Evolutionary conservation across 2,329 filamentous ascomycete genomes (phyloP).

Genomic region (Fusarium mangiferae): DNA sequence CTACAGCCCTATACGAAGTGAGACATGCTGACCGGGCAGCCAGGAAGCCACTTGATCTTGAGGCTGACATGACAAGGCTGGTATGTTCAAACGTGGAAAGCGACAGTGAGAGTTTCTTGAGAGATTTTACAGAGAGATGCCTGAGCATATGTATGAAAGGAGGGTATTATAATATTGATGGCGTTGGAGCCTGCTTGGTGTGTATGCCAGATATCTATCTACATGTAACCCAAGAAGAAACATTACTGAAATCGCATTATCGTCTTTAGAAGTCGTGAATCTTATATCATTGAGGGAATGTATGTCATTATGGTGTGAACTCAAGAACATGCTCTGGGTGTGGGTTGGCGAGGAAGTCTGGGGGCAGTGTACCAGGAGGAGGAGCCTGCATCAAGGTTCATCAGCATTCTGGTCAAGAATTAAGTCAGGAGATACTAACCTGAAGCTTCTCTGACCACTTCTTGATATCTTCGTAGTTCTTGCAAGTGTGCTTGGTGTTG

Average conservation of each 20-base stretch:
- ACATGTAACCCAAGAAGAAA: background rate
- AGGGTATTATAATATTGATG: background rate
- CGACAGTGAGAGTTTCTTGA: too few species aligned
- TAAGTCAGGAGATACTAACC: constrained; percentile 33
- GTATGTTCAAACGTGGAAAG: fast-evolving
- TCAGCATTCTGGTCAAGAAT: background rate
- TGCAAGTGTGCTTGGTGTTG: constrained; percentile 68
- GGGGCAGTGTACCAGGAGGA: constrained; percentile 23
- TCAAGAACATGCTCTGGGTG: constrained; percentile 15
- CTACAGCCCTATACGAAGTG: background rate
- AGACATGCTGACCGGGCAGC: background rate
- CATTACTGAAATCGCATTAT: background rate
- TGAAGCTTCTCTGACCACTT: constrained; percentile 66
- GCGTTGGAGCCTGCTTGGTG: background rate
- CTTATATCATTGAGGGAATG: fast-evolving
- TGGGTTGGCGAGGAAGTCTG: constrained; percentile 26
- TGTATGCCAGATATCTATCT: background rate
- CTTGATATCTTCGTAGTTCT: constrained; percentile 64
- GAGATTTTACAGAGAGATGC: background rate
- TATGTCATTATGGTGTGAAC: constrained; percentile 25
- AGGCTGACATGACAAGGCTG: background rate
- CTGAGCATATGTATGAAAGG: background rate
- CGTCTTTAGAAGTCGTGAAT: background rate
- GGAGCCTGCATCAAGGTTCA: constrained; percentile 25
- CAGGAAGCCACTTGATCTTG: background rate